Evolutionary conservation across 139 green algal genomes (phyloP).

Genomic region (Chlorella sp.): DNA sequence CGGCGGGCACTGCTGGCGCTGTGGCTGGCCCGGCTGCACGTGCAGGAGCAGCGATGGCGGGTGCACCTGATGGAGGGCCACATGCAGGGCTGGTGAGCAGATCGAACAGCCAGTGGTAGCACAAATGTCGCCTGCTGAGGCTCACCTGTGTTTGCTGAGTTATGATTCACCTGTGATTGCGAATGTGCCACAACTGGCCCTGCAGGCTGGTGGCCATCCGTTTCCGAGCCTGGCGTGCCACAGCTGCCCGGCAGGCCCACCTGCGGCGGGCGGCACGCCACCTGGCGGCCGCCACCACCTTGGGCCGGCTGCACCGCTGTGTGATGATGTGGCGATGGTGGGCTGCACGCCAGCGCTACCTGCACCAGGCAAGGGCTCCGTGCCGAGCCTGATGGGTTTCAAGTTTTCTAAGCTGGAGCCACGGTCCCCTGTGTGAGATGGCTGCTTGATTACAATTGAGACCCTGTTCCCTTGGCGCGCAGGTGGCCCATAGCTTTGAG

Average conservation of each 20-base stretch:
- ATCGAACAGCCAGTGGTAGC: not conserved
- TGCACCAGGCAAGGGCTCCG: constrained; percentile 1
- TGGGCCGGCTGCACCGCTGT: not conserved
- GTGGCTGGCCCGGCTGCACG: too few relatives aligned
- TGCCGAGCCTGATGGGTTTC: too few relatives aligned
- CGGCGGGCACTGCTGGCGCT: not conserved
- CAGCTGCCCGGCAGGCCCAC: not conserved
- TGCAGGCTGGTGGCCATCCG: not conserved
- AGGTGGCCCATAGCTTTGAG: not conserved
- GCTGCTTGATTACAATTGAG: too few relatives aligned
- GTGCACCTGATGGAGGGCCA: not conserved
- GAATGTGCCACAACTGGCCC: not conserved
- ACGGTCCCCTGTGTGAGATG: too few relatives aligned
- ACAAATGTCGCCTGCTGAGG: not conserved
- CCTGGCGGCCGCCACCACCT: not conserved
- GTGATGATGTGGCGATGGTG: constrained; percentile 11
- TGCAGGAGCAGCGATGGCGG: not conserved
- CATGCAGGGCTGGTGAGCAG: constrained; percentile 7
- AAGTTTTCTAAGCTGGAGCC: too few relatives aligned
- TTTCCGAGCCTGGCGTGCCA: not conserved
- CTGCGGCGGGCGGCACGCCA: not conserved
- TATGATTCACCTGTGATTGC: too few relatives aligned
- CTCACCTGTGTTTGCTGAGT: not conserved
- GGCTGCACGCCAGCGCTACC: not conserved
- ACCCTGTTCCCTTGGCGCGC: too few relatives aligned